A percentile compares a stretch with the other conserved stretches of the same genome.
phyloP scores from a whole-genome alignment of 2,329 filamentous ascomycete genomes.

The Claviceps digitariae region DNA sequence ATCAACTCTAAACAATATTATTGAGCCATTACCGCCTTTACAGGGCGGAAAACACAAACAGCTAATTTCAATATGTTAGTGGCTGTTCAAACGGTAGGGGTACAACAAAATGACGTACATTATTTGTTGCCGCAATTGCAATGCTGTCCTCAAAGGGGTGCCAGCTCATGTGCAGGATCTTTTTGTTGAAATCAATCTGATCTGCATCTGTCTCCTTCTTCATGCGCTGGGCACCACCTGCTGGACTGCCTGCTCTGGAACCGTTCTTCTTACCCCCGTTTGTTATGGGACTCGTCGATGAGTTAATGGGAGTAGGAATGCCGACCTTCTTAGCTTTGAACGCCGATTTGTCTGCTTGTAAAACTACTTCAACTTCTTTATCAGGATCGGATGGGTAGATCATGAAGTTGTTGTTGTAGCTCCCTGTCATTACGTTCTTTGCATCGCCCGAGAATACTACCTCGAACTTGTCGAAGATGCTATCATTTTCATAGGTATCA shows the following conservation, averaged over 20 bases:
- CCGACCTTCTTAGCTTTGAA: slow-evolving; percentile 99
- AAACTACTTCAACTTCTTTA: slow-evolving; percentile 91
- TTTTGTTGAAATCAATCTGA: slow-evolving; percentile 99
- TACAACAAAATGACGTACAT: slow-evolving; percentile 50
- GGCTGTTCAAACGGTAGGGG: not conserved
- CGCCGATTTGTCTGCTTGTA: slow-evolving; percentile 96
- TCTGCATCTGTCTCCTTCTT: slow-evolving; percentile 98
- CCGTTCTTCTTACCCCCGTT: slow-evolving; percentile 72
- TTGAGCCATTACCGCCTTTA: slow-evolving; percentile 22
- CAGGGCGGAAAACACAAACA: slow-evolving; percentile 69
- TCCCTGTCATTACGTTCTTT: slow-evolving; percentile 99
- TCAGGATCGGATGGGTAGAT: slow-evolving; percentile 95
- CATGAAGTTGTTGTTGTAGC: slow-evolving; percentile 99
- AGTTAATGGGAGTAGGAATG: slow-evolving; percentile 92
- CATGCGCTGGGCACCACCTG: slow-evolving; percentile 72
- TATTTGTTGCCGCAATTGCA: slow-evolving; percentile 97
- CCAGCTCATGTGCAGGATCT: slow-evolving; percentile 99
- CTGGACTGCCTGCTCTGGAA: slow-evolving; percentile 79
- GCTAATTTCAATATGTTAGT: slow-evolving; percentile 27
- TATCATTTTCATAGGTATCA: slow-evolving; percentile 98
- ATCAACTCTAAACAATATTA: slow-evolving; percentile 1
- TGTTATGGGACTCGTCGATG: slow-evolving; percentile 58
- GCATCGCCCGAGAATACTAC: slow-evolving; percentile 97
- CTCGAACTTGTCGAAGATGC: slow-evolving; percentile 99
- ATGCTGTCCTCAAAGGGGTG: slow-evolving; percentile 99